Evolutionary conservation across 176 grass and related monocot species (phyloP).

Genomic region (Otatea glauca): DNA sequence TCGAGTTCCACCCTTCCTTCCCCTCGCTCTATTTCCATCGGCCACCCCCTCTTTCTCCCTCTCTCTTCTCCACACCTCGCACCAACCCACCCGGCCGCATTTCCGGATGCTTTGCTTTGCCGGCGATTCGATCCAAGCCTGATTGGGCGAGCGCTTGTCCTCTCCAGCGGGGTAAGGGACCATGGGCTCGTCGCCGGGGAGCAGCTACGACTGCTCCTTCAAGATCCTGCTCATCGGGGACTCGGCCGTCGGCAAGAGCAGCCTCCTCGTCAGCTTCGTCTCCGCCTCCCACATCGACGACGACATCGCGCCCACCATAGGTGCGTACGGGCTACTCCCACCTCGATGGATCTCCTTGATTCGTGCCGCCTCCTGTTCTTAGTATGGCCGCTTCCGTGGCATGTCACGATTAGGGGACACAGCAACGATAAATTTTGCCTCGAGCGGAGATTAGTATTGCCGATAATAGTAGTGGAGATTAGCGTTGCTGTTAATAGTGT

Average conservation of each 20-base stretch:
- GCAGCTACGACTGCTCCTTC: slow-evolving; percentile 81
- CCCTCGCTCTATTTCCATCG: background rate
- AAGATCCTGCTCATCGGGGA: slow-evolving; percentile 95
- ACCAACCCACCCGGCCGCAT: slow-evolving; percentile 51
- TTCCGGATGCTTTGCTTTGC: slow-evolving; percentile 2
- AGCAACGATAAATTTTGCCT: slow-evolving; percentile 1
- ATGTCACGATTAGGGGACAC: background rate
- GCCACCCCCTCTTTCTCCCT: background rate
- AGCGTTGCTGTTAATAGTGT: background rate
- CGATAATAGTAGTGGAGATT: background rate
- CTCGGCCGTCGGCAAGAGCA: slow-evolving; percentile 95
- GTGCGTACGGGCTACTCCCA: slow-evolving; percentile 44
- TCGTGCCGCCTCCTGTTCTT: background rate
- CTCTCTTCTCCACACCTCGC: slow-evolving; percentile 20
- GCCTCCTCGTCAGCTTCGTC: slow-evolving; percentile 90
- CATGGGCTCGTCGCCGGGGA: slow-evolving; percentile 54
- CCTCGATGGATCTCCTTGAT: slow-evolving; percentile 38
- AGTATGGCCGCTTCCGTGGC: slow-evolving; percentile 5
- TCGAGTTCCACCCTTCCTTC: slow-evolving; percentile 25
- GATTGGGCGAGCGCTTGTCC: background rate
- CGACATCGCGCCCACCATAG: slow-evolving; percentile 82
- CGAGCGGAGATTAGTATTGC: background rate
- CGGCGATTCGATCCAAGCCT: slow-evolving; percentile 21
- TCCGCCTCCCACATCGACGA: slow-evolving; percentile 53
- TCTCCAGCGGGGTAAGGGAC: background rate